These are phyloP conservation scores for Dothiorella sarmentorum DNA, from an alignment of 2,329 filamentous ascomycete genomes.

Conservation along the genomic window DNA sequence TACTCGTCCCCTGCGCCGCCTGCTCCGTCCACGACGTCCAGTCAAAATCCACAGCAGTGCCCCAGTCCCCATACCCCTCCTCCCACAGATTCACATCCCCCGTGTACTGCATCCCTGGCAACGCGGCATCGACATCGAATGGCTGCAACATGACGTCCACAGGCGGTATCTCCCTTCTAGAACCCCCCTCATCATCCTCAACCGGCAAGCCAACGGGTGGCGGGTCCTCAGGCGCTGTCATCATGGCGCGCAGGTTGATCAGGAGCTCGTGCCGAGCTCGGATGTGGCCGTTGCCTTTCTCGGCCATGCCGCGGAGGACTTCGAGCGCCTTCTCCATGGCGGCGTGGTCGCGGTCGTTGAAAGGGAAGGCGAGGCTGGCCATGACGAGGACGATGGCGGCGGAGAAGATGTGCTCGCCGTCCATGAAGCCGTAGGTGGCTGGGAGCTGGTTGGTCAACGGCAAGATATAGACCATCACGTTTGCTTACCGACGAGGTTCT, in stretches of 20 bases:
- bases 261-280: constrained; percentile 39
- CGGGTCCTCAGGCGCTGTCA: no score
- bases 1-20: neutral
- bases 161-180: constrained; percentile 30
- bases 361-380: constrained; percentile 53
- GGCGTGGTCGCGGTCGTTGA: constrained; percentile 38
- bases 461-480: no score
- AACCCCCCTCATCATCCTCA: constrained; percentile 23
- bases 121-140: neutral
- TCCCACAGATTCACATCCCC: constrained; percentile 43
- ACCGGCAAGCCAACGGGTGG: no score
- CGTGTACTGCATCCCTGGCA: constrained; percentile 21
- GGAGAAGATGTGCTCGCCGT: constrained; percentile 55
- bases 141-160: neutral
- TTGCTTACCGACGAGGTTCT: constrained; percentile 45
- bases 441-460: neutral
- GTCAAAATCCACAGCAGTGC: constrained; percentile 43
- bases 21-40: constrained; percentile 27
- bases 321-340: constrained; percentile 48
- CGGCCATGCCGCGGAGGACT: constrained; percentile 50
- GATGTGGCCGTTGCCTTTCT: constrained; percentile 52
- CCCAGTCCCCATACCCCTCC: constrained; percentile 38
- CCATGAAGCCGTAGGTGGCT: constrained; percentile 57
- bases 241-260: constrained; percentile 33
- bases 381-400: constrained; percentile 54